These are phyloP conservation scores for Moricandia moricandioides DNA, from an alignment of 345 rosid species.

Conservation along the genomic window DNA sequence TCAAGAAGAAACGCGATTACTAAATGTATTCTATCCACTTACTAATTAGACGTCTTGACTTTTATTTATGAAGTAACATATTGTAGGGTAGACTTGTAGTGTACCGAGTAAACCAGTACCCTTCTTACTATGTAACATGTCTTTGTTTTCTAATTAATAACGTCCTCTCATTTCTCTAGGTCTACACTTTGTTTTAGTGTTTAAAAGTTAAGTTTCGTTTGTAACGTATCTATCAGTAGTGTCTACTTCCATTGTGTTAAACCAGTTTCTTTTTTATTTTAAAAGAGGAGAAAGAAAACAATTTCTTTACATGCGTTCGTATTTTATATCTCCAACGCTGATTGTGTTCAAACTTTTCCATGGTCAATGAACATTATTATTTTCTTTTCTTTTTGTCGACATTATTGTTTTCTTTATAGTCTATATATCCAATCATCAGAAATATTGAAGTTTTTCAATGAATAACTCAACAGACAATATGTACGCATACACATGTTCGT, in stretches of 20 bases:
- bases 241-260: background rate
- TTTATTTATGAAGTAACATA: no score
- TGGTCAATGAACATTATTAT: background rate
- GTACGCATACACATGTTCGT: no score
- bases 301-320: background rate
- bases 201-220: background rate
- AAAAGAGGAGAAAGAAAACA: background rate
- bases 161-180: background rate
- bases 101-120: no score
- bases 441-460: no score
- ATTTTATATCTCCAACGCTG: background rate
- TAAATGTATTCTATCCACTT: no score
- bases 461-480: no score
- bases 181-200: background rate
- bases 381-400: no score
- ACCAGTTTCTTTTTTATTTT: background rate
- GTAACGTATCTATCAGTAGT: background rate
- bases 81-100: no score
- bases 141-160: background rate
- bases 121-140: no score
- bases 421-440: background rate
- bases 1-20: no score
- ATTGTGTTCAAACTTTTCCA: background rate
- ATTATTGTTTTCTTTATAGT: background rate
- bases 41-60: no score